Conservation (phyloP, 306 rosid genomes). For the Glycine soja region DNA sequence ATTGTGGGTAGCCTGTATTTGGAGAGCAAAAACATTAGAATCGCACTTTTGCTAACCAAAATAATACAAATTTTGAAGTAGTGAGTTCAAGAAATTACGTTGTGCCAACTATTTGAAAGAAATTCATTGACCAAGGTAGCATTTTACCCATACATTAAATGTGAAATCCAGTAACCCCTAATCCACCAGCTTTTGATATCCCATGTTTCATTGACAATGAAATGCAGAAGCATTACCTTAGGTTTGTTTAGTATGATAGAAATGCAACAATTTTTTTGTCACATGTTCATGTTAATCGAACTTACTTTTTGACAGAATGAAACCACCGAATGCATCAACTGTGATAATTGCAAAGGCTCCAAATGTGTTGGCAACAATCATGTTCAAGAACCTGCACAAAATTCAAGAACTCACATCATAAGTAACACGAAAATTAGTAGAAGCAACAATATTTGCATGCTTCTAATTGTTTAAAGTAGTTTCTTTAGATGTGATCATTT, state of each 20-base stretch:
- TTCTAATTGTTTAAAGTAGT: conserved; percentile 15
- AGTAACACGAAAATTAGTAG: conserved; percentile 13
- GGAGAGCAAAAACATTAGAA: conserved; percentile 30
- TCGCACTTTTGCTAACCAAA: not conserved
- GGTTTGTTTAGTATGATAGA: not conserved
- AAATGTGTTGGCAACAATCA: conserved; percentile 60
- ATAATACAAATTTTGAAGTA: not conserved
- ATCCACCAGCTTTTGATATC: conserved; percentile 63
- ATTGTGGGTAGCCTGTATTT: conserved; percentile 4
- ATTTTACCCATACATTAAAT: conserved; percentile 61
- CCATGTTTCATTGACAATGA: conserved; percentile 44
- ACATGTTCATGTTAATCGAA: not conserved
- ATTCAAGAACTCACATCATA: conserved; percentile 19
- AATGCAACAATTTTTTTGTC: not conserved
- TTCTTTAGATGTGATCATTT: conserved; percentile 50
- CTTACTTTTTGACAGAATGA: conserved; percentile 56
- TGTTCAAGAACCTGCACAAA: conserved; percentile 55
- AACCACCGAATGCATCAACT: conserved; percentile 57
- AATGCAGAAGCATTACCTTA: conserved; percentile 27
- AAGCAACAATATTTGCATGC: not conserved
- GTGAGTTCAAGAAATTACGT: conserved; percentile 46
- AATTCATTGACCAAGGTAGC: conserved; percentile 60
- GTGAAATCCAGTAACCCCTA: conserved; percentile 70
- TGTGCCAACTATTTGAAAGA: conserved; percentile 58
- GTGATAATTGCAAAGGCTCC: conserved; percentile 55